Conservation (phyloP, 176 grass and related monocot genomes). For the Oryza punctata region DNA sequence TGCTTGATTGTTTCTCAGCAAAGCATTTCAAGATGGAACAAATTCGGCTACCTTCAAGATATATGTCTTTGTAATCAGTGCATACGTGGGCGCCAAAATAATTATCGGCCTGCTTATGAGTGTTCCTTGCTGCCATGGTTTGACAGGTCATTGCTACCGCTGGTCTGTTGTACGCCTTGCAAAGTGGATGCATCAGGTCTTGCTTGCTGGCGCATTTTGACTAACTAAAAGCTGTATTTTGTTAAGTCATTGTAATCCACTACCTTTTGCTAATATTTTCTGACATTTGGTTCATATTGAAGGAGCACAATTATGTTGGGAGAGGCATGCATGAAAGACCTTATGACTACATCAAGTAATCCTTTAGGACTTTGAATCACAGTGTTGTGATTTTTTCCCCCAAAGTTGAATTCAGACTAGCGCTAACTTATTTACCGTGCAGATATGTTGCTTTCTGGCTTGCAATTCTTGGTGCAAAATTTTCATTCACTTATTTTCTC, state of each 20-base stretch:
- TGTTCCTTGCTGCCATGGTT: conserved; percentile 69
- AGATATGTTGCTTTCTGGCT: conserved; percentile 89
- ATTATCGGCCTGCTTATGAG: conserved; percentile 69
- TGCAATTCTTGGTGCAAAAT: conserved; percentile 77
- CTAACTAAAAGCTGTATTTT: conserved; percentile 17
- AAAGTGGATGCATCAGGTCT: conserved; percentile 93
- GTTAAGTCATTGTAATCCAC: conserved; percentile 20
- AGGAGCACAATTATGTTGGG: conserved; percentile 94
- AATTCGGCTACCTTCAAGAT: conserved; percentile 74
- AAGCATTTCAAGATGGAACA: conserved; percentile 74
- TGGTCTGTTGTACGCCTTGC: conserved; percentile 73
- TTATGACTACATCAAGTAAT: conserved; percentile 82
- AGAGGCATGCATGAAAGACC: conserved; percentile 77
- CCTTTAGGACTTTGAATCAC: conserved; percentile 20
- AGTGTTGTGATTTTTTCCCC: conserved; percentile 11
- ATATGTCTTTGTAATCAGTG: conserved; percentile 68
- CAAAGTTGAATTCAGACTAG: conserved; percentile 24
- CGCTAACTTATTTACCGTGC: conserved; percentile 45
- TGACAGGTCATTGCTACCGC: conserved; percentile 66
- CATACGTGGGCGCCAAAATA: conserved; percentile 70
- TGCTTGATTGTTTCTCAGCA: conserved; percentile 57
- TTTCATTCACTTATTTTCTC: conserved; percentile 98
- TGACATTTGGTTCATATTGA: conserved; percentile 43
- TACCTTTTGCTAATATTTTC: conserved; percentile 31
- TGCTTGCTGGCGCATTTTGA: conserved; percentile 13